Base-by-base conservation (phyloP, 495 filamentous ascomycete species). In the Penicilliopsis zonata region DNA sequence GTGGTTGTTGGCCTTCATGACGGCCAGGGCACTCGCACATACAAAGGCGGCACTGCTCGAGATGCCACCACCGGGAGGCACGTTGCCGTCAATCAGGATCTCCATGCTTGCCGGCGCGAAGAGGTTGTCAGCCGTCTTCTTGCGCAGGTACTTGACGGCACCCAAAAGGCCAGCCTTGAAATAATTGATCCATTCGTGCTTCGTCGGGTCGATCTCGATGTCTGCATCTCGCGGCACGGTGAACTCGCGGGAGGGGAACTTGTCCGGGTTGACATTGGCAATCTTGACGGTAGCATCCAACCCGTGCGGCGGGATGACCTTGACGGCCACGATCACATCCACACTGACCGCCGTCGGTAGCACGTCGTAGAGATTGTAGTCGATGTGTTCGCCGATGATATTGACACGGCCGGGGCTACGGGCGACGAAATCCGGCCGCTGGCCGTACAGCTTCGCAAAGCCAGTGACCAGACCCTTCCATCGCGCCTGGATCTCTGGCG, bases 311-410 rank as follows among this genome's bases (percentile, higher is more conserved):
- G 60, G 56, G 39, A 69, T 52, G 24, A 73, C 69, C 27, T 78
- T 78, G 25, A 95, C 83, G 30, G 88, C 90, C 36, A 98, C 69
- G 25, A 98, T 70, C 34, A 86, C 75, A 52, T 98, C 90, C 30
- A 84, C 82, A 12, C 77, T 85, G 41, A 95, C 81, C 34, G 87
- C 90, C 72, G 94, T 96, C 31, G 90, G 90, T 12, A 98, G 67
- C 29, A 95, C 88, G 49, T 88, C 76, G 63, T 95, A 98, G 21
- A 96, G 74, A 13, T 84, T 92, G 57, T 98, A 98, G 66, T 98
- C 90, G 48, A 98, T 95, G 61, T 98, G 90, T 66, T 98, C 90
- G 50, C 90, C 90, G 46, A 98, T 95, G 52, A 98, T 90, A 65
- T 96, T 96, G 38, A 98, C 90, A 36, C 90, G 72, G 31, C 90